Evolutionary conservation across 768 basidiomycete species (phyloP), one percentile per base, ranked within the genome.

Genomic region (Stropharia rugosoannulata): DNA sequence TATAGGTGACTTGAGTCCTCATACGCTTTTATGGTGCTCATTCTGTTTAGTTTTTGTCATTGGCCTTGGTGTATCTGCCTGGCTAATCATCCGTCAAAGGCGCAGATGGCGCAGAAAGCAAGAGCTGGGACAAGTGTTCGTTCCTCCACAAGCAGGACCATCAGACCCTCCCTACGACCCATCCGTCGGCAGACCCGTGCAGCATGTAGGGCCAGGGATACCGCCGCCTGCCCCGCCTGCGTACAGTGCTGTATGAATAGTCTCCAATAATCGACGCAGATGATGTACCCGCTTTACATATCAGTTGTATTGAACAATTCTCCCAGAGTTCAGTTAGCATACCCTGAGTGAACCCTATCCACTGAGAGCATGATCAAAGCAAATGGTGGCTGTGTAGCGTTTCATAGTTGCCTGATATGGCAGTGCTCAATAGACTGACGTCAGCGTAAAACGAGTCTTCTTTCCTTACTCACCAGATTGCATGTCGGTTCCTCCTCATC

Each of bases 401-500:
- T 22, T 22, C 22, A 22, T 4, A 22, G 22, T 22, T 22, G 22
- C 22, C 22, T 22, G 22, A 22, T 22, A 22, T 22, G 22, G 22
- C 22, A 22, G 22, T 22, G 22, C 22, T 22, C 22, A 22, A 22
- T 1, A 22, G 18, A 19, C 43, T 45, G 27, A 13, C 12, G 18
- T 45, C 27, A 27, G 18, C 43, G 43, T 19, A 12, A 45, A 13
- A 12, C 22, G 15, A 45, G 43, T 11, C 29, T 19, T 22, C 4
- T 22, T 22, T 45, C 40, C 29, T 43, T 18, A 16, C 13, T 18
- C 49, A 27, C 32, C 22, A 45, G 43, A 25, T 11, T 11, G n/a
- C 41, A 52, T 52, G 51, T 52, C 51, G 5, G 42, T 52, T 19
- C 41, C 51, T 4, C 51, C 51, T 29, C 51, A 52, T 36, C 36